Percentiles rank a stretch among this genome's conserved stretches.
Conservation (phyloP, 2,329 filamentous ascomycete genomes). For the Rosellinia necatrix region DNA sequence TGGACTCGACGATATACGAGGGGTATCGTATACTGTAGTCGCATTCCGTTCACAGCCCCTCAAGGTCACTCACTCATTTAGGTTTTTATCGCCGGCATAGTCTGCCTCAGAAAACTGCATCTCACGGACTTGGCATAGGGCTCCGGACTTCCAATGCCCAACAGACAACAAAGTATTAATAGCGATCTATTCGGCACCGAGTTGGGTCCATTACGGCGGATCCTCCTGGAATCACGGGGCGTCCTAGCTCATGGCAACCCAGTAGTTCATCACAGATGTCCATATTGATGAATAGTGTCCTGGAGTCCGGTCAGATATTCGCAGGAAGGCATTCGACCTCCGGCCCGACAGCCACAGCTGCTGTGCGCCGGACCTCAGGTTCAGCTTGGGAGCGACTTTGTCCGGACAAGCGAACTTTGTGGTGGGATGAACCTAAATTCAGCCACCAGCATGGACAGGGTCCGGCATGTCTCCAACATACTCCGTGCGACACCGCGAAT, state of each 20-base stretch:
- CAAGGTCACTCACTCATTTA: neutral
- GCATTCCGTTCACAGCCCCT: too few relatives aligned
- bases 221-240: neutral
- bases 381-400: constrained; percentile 13
- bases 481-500: constrained; percentile 12
- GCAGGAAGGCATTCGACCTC: constrained; percentile 3
- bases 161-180: neutral
- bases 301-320: neutral
- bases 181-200: neutral
- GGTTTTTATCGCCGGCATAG: neutral
- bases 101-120: constrained; percentile 8
- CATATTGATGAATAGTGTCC: neutral
- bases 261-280: neutral
- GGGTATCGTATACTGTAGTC: too few relatives aligned
- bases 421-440: constrained; percentile 21
- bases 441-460: constrained; percentile 31
- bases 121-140: neutral
- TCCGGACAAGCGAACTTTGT: constrained; percentile 24
- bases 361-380: constrained; percentile 32
- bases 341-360: constrained; percentile 11
- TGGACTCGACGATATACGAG: neutral
- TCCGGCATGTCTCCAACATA: constrained; percentile 36
- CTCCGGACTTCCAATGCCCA: neutral
- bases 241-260: neutral
- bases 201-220: neutral